phyloP scores from a whole-genome alignment of 805 yeast genomes.

The Metschnikowia arizonensis region DNA sequence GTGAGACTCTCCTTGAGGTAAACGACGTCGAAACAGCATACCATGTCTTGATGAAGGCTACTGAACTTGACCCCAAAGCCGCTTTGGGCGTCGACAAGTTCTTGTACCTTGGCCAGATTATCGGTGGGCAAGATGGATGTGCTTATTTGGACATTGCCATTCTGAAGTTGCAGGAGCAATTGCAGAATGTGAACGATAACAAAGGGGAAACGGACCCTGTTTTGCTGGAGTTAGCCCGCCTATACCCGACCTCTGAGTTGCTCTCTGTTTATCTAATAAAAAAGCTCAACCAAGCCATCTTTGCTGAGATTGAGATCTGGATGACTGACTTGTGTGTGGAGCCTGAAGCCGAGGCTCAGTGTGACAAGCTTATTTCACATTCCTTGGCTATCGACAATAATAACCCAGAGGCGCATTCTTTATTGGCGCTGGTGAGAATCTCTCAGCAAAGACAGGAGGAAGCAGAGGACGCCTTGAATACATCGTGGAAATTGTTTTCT shows the following conservation, averaged over 20 bases:
- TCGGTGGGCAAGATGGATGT: slow-evolving; percentile 78
- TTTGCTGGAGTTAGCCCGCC: slow-evolving; percentile 24
- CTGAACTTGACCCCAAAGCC: slow-evolving; percentile 68
- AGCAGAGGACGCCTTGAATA: slow-evolving; percentile 61
- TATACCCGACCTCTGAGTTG: slow-evolving; percentile 23
- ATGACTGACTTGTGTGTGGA: slow-evolving; percentile 98
- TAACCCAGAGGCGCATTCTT: slow-evolving; percentile 78
- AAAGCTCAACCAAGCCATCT: slow-evolving; percentile 70
- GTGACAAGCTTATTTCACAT: slow-evolving; percentile 65
- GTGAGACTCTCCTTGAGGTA: slow-evolving; percentile 74
- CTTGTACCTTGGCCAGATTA: slow-evolving; percentile 84
- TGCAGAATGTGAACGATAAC: slow-evolving; percentile 29
- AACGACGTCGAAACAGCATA: slow-evolving; percentile 80
- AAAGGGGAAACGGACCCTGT: slow-evolving; percentile 21
- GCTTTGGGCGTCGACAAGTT: slow-evolving; percentile 71
- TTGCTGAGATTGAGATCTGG: slow-evolving; percentile 90
- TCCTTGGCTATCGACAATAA: slow-evolving; percentile 56
- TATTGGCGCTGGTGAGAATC: slow-evolving; percentile 81
- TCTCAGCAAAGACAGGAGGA: slow-evolving; percentile 76
- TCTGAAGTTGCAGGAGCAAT: slow-evolving; percentile 38
- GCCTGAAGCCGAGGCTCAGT: slow-evolving; percentile 74
- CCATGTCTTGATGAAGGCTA: slow-evolving; percentile 52
- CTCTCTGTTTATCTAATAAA: slow-evolving; percentile 38
- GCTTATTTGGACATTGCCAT: slow-evolving; percentile 60
- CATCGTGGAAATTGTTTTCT: slow-evolving; percentile 70